Evolutionary conservation across 2,329 filamentous ascomycete genomes (phyloP).

Genomic region (Alternaria angustiovoidea): DNA sequence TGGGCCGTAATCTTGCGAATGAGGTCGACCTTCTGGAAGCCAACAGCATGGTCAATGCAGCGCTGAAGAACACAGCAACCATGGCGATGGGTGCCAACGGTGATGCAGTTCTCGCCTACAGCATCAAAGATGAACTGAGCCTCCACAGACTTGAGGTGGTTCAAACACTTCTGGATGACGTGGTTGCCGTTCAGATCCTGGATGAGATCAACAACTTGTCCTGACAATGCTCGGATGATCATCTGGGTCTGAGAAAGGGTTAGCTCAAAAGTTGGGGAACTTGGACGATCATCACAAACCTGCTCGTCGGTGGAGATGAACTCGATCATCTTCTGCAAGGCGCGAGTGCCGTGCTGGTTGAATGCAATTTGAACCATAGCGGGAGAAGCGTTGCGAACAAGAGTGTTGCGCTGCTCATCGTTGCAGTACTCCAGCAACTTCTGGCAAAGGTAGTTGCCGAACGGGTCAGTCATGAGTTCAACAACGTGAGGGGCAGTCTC

Average conservation of each 20-base stretch:
- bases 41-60: conserved; percentile 96
- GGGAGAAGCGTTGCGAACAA: conserved; percentile 88
- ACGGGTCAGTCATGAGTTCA: conserved; percentile 97
- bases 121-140: conserved; percentile 97
- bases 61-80: conserved; percentile 98
- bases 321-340: conserved; percentile 99
- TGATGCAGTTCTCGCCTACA: conserved; percentile 84
- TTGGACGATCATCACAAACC: conserved; percentile 35
- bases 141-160: conserved; percentile 84
- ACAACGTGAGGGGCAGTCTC: conserved; percentile 94
- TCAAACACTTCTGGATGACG: conserved; percentile 98
- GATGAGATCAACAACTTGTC: conserved; percentile 90
- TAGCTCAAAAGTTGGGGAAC: conserved; percentile 11
- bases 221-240: conserved; percentile 83
- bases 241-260: conserved; percentile 66
- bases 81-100: conserved; percentile 95
- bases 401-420: conserved; percentile 89
- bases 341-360: conserved; percentile 96
- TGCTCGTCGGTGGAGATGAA: conserved; percentile 88
- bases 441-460: conserved; percentile 99
- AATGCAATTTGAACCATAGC: conserved; percentile 92
- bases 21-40: conserved; percentile 85
- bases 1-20: conserved; percentile 87
- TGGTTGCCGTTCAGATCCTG: conserved; percentile 99
- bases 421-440: conserved; percentile 96